Base-by-base conservation (phyloP, 2,329 filamentous ascomycete species). In the Trichoderma koningii region DNA sequence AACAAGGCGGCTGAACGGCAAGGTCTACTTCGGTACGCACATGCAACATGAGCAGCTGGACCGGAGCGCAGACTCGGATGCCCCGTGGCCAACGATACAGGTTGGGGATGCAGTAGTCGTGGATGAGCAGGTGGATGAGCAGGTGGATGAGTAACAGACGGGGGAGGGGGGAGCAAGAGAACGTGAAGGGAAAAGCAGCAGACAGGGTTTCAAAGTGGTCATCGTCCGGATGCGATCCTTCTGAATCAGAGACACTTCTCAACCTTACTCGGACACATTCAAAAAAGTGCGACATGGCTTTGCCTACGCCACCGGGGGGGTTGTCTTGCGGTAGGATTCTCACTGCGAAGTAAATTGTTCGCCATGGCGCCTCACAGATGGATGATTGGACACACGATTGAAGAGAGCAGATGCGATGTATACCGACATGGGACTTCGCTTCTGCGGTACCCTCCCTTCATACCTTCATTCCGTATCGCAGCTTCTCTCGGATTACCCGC, bases 11-110 rank as follows among this genome's bases (percentile, higher is more conserved):
- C 87, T 92, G 68, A 87, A 91, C 59, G 92, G 93, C 1, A 93
- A 93, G 76, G 89, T 97, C 3, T 90, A 90, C 70, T 99, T 99
- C 79, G 95, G 95, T 5, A 87, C 90, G 66, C 94, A 99, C 68
- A 87, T 89, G 85, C 82, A 82, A 30, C 83, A 85, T 68, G 73
- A 78, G n/a, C 48, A 68, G 5, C 56, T 51, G 1, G 14, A 12
- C 3, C 38, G 66, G 12, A 44, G 38, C 7, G 45, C 51, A 0
- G 70, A 66, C 21, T 69, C 66, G 55, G 67, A 71, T n/a, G 66
- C 56, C 3, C 71, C 71, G 55, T 66, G 67, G 41, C 76, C 76
- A 23, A 83, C 79, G 1, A 81, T 87, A 61, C 72, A 74, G 57
- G 78, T 87, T 23, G 85, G 85, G 23, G 83, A 87, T 65, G 14